Conservation (phyloP, 1,284 basidiomycete genomes). For the Rugosomyces carneus region DNA sequence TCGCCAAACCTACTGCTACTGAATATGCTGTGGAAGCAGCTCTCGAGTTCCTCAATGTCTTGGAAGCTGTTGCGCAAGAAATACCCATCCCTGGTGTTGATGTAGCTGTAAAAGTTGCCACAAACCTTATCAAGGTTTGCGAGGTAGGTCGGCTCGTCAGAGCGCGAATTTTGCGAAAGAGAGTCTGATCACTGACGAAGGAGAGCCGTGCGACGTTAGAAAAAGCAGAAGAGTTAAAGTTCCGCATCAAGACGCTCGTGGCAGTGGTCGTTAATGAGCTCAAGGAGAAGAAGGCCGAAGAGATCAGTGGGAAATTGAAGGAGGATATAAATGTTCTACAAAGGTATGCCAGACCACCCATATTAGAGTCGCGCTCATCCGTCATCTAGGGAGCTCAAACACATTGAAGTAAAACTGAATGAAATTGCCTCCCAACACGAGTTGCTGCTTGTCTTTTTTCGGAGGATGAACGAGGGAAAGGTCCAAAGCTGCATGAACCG, state of each 20-base stretch:
- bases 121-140: conserved; percentile 5
- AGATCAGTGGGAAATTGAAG: conserved; percentile 1
- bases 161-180: background rate
- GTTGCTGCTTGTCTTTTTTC: conserved; percentile 4
- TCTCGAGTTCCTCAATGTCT: conserved; percentile 1
- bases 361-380: background rate
- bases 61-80: conserved; percentile 4
- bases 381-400: conserved; percentile 3
- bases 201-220: background rate
- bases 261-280: conserved; percentile 8
- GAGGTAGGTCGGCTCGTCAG: background rate
- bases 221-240: conserved; percentile 5
- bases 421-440: conserved; percentile 5
- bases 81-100: conserved; percentile 7
- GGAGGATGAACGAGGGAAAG: conserved; percentile 3
- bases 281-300: conserved; percentile 9
- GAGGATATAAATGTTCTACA: conserved; percentile 1
- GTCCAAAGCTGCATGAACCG: conserved; percentile 1
- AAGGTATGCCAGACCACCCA: background rate
- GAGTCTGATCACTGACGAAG: background rate
- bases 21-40: too few species aligned
- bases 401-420: conserved; percentile 6
- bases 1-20: too few species aligned
- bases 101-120: background rate
- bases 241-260: conserved; percentile 8